Evolutionary conservation across 495 filamentous ascomycete genomes (phyloP), one percentile per base, ranked within the genome.

Genomic region (Bacidia gigantensis): DNA sequence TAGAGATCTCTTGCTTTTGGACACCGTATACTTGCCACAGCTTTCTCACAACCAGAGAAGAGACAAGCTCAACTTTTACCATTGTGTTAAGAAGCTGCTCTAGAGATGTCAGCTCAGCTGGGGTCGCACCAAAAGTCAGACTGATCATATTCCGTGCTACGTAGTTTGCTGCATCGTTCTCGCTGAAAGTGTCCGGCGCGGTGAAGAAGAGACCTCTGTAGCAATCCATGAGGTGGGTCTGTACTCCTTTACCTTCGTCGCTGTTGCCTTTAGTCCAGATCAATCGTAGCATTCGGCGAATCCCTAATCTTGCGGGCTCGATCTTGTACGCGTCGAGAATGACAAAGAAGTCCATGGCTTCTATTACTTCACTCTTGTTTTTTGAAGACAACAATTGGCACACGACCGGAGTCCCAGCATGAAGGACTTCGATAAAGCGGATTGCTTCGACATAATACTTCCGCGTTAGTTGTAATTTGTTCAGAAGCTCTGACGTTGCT

Each of bases 241-340:
- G 92, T 2, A 99, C 89, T 42, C 92, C 92, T 67, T 99, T 99
- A 51, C 92, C 92, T 73, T 99, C 92, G 61, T 99, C 92, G 60
- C 86, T 95, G 67, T 96, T 97, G 49, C 90, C 92, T 68, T 99
- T 99, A 18, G 93, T 97, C 92, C 92, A 99, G 64, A 99, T 97
- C 39, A 97, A 72, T 39, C 88, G 78, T 40, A 99, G 77, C 92
- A 99, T 99, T 49, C 86, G 78, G 41, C 89, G 79, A 58, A 97
- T 95, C 49, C 92, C 92, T 50, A 66, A 67, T 63, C 89, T 86
- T 55, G 92, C 87, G 46, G 89, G 86, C 65, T 95, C 86, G 42
- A 99, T 79, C 65, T 89, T 89, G 76, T 96, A 96, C 5, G 86
- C 88, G 65, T 99, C 88, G 32, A 90, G 77, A 26, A 95, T 80